A percentile compares a stretch with the other conserved stretches of the same genome.
These are phyloP conservation scores for Diaporthe helianthi DNA, from an alignment of 2,329 filamentous ascomycete species.

Conservation along the genomic window DNA sequence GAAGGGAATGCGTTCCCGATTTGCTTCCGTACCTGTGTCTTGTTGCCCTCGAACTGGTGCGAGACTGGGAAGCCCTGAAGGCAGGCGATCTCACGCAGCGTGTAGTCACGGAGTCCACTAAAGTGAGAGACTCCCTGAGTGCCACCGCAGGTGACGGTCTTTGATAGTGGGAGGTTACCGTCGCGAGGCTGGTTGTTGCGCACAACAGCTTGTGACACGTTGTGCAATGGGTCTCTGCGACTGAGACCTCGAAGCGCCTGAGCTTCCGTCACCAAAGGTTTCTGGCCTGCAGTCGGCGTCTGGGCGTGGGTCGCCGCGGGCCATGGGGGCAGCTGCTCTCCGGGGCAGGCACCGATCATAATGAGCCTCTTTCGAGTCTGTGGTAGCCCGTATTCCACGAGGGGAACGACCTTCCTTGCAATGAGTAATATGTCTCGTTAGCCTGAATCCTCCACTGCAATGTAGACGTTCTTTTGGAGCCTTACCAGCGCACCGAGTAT, in stretches of 20 bases:
- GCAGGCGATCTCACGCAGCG: constrained; percentile 71
- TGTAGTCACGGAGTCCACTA: constrained; percentile 67
- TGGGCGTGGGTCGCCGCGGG: constrained; percentile 65
- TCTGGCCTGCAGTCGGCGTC: constrained; percentile 40
- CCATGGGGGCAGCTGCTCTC: constrained; percentile 72
- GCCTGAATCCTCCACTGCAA: neutral
- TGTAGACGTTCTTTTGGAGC: neutral
- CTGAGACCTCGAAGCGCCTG: constrained; percentile 49
- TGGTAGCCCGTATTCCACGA: constrained; percentile 58
- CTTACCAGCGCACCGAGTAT: constrained; percentile 73
- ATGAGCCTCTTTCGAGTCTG: constrained; percentile 60
- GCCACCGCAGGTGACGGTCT: constrained; percentile 70
- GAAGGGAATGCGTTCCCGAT: constrained; percentile 84
- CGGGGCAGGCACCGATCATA: constrained; percentile 68
- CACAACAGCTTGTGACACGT: constrained; percentile 38
- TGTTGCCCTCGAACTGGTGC: constrained; percentile 60
- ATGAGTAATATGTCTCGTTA: neutral
- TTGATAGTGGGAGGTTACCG: constrained; percentile 53
- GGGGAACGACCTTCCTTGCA: constrained; percentile 54
- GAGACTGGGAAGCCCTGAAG: constrained; percentile 72
- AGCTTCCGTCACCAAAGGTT: constrained; percentile 52
- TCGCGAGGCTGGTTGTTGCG: constrained; percentile 50
- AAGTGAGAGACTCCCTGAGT: constrained; percentile 67
- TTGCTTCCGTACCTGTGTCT: constrained; percentile 60
- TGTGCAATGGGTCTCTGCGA: constrained; percentile 46